Conservation (phyloP, 1,284 basidiomycete species). For the Pyrrhoderma noxium region DNA sequence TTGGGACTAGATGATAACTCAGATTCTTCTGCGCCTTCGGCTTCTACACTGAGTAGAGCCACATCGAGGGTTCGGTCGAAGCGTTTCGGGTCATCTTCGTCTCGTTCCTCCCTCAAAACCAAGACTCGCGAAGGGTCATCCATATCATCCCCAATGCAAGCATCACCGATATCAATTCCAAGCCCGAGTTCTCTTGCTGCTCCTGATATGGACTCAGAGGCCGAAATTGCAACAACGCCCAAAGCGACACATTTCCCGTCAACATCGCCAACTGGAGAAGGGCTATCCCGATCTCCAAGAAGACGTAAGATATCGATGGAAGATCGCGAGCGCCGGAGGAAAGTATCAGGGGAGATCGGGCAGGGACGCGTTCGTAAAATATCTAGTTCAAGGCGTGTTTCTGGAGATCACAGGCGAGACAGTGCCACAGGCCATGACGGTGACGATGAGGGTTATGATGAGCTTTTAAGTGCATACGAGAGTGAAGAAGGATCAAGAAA, state of each 20-base stretch:
- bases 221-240: constrained; percentile 47
- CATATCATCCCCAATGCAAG: constrained; percentile 23
- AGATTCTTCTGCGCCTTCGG: constrained; percentile 37
- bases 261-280: constrained; percentile 24
- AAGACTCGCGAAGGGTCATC: constrained; percentile 32
- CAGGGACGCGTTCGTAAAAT: constrained; percentile 35
- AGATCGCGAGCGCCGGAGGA: constrained; percentile 31
- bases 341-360: constrained; percentile 36
- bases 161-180: constrained; percentile 27
- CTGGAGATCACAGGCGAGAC: constrained; percentile 26
- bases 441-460: constrained; percentile 73
- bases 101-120: constrained; percentile 37
- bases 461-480: constrained; percentile 69
- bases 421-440: constrained; percentile 60
- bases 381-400: constrained; percentile 24
- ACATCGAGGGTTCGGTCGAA: constrained; percentile 40
- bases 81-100: constrained; percentile 27
- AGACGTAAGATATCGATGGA: constrained; percentile 27
- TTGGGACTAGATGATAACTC: constrained; percentile 34
- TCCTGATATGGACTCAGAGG: constrained; percentile 49
- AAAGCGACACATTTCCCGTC: constrained; percentile 39
- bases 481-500: constrained; percentile 46
- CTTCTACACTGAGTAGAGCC: constrained; percentile 25
- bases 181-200: constrained; percentile 37
- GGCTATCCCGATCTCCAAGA: constrained; percentile 21